Evolutionary conservation across 345 rosid genomes (phyloP), one percentile per base, ranked within the genome.

Genomic region (Salix koriyanagi): DNA sequence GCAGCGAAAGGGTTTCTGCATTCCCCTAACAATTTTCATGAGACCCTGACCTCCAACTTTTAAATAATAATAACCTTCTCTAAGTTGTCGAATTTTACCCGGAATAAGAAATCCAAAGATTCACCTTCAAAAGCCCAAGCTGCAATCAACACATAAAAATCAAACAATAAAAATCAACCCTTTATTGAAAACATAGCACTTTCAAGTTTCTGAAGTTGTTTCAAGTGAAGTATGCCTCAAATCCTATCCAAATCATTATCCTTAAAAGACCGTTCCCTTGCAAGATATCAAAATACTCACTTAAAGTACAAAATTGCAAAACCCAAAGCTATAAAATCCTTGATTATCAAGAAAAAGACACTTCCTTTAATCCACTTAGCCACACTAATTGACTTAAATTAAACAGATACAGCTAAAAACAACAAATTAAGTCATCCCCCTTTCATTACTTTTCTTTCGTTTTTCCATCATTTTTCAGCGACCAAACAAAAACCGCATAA

Each of bases 11-110:
- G 67, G 86, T 89, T 88, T 93, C 94, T 90, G 99, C 96, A 96
- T 96, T 90, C 99, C 99, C 98, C 99, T 93, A 88, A 79, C 88
- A 91, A 89, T 85, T 89, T 93, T 93, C 98, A 96, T 90, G 93
- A 91, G 91, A 91, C 83, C 91, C 83, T 85, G 87, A 86, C 87
- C 87, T 87, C 86, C 83, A 83, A 88, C 83, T 80, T 76, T 87
- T 71, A 87, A 90, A 83, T 89, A 83, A 84, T 82, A 90, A 90
- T 80, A 92, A 83, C 89, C 86, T 83, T 83, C 83, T 77, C 88
- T 85, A 83, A 84, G 84, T 81, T 81, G 80, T 83, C 54, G 81
- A 80, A 82, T 82, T 84, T 81, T 85, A 88, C 86, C 93, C 79
- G 66, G 77, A 87, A 80, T 75, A 76, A 39, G 58, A 71, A 75